A percentile compares a stretch with the other conserved stretches of the same genome.
Conservation (phyloP, 257 asterid species). For the Mitragyna speciosa region DNA sequence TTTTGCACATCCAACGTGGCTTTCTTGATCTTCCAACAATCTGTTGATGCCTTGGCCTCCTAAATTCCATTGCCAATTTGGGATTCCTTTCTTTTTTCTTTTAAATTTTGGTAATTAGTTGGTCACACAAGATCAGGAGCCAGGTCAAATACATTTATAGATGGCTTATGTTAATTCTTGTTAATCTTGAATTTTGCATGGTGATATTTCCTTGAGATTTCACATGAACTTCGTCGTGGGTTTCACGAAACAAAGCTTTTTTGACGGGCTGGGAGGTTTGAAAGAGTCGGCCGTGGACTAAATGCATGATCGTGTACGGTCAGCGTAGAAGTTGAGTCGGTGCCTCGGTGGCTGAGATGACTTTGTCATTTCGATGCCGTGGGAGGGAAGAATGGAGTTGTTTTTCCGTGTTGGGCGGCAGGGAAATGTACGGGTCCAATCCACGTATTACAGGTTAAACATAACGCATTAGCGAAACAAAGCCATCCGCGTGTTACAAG, state of each 20-base stretch:
- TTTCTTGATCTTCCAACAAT: slow-evolving; percentile 27
- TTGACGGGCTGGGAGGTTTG: slow-evolving; percentile 44
- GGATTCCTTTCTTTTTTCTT: not conserved
- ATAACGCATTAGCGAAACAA: no score
- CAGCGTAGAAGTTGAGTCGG: slow-evolving; percentile 1
- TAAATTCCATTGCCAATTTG: slow-evolving; percentile 27
- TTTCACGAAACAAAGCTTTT: slow-evolving; percentile 29
- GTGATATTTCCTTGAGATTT: slow-evolving; percentile 54
- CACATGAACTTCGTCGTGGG: slow-evolving; percentile 52
- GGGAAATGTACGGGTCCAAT: not conserved
- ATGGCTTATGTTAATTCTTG: not conserved
- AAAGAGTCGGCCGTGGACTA: slow-evolving; percentile 45
- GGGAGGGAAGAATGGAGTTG: slow-evolving; percentile 5
- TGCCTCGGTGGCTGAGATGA: not conserved
- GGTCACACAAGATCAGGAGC: not conserved
- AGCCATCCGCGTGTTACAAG: not conserved
- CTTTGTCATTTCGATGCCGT: not conserved
- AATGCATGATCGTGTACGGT: slow-evolving; percentile 12
- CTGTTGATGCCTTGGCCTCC: slow-evolving; percentile 30
- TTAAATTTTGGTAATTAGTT: not conserved
- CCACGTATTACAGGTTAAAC: not conserved
- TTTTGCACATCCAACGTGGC: slow-evolving; percentile 42
- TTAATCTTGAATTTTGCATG: slow-evolving; percentile 21
- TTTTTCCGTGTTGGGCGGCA: slow-evolving; percentile 12
- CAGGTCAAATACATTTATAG: not conserved